Percentiles rank a stretch among this genome's conserved stretches.
phyloP scores from a whole-genome alignment of 768 basidiomycete genomes.

The Tephrocybe sp. region DNA sequence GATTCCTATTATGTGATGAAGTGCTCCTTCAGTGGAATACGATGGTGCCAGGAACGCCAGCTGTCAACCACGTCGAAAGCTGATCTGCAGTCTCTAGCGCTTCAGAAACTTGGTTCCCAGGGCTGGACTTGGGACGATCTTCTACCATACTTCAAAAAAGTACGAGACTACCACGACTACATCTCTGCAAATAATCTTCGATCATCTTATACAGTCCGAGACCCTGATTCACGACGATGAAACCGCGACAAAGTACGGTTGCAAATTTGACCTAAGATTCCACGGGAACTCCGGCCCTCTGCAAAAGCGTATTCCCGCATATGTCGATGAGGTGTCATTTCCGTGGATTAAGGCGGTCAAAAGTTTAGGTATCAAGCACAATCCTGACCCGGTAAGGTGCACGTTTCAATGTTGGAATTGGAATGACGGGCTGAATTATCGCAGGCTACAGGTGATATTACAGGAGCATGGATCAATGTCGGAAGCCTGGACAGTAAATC shows the following conservation, averaged over 20 bases:
- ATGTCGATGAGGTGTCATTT: background rate
- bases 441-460: constrained; percentile 3
- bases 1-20: too few species aligned
- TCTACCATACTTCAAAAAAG: background rate
- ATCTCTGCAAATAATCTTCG: background rate
- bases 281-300: constrained; percentile 4
- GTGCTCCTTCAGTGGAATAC: background rate
- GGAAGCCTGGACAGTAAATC: background rate
- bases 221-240: background rate
- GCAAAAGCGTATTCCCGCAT: background rate
- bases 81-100: too few species aligned
- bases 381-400: background rate
- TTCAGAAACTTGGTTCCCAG: background rate
- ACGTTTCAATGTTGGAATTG: background rate
- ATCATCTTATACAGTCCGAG: too few species aligned
- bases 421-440: too few species aligned
- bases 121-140: background rate
- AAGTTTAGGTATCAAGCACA: background rate
- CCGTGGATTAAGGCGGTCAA: constrained; percentile 2
- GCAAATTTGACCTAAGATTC: background rate
- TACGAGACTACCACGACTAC: background rate
- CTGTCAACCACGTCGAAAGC: too few species aligned
- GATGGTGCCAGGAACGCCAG: background rate
- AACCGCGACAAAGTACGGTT: background rate
- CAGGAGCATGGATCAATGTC: background rate